Evolutionary conservation across 2,329 filamentous ascomycete genomes (phyloP).

Genomic region (Pseudogymnoascus sp.): DNA sequence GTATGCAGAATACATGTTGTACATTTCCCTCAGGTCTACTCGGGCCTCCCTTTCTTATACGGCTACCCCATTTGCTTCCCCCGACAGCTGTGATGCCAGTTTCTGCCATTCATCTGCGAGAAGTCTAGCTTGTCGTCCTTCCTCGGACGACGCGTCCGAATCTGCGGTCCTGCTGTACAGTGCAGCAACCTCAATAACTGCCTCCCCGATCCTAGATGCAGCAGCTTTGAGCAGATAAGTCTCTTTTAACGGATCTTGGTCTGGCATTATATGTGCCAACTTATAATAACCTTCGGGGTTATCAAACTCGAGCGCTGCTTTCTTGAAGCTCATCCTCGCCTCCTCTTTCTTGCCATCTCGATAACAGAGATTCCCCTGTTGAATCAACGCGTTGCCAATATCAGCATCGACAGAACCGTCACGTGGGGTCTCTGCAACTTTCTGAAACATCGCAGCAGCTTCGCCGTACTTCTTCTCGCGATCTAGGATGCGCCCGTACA

Average conservation of each 20-base stretch:
- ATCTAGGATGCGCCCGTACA: constrained; percentile 22
- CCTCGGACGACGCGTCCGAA: not conserved
- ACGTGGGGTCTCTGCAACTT: constrained; percentile 16
- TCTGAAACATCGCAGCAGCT: constrained; percentile 21
- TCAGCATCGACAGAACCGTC: constrained; percentile 19
- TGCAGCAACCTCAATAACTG: constrained; percentile 10
- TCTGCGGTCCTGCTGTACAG: not conserved
- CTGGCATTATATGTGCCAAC: constrained; percentile 17
- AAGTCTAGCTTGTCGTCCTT: not conserved
- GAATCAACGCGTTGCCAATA: constrained; percentile 20
- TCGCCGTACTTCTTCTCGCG: constrained; percentile 15
- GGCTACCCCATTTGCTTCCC: not conserved
- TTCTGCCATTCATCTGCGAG: not conserved
- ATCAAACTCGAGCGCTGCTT: constrained; percentile 24
- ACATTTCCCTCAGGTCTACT: not conserved
- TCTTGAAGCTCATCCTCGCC: constrained; percentile 20
- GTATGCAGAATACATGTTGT: not conserved
- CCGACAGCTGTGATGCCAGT: not conserved
- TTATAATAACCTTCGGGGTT: constrained; percentile 25
- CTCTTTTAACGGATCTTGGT: constrained; percentile 14
- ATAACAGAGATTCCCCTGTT: constrained; percentile 19
- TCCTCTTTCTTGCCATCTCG: constrained; percentile 12
- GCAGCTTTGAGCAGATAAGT: constrained; percentile 26
- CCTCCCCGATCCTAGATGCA: constrained; percentile 22
- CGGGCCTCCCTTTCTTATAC: not conserved